Evolutionary conservation across 495 filamentous ascomycete genomes (phyloP), one percentile per base, ranked within the genome.

Genomic region (Annulohypoxylon bovei): DNA sequence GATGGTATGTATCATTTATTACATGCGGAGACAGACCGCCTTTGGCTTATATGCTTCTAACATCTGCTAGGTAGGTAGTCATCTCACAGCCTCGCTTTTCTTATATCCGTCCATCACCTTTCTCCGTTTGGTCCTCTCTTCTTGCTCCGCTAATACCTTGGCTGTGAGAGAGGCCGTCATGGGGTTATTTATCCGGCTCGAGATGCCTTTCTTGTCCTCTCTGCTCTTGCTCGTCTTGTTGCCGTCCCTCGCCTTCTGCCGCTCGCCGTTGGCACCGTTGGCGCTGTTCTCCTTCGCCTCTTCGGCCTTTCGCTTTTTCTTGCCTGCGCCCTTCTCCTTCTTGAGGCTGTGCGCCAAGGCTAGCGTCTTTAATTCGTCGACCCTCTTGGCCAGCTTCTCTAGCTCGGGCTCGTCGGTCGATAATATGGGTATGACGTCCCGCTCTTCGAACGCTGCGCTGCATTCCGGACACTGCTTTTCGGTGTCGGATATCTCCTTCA

Each of bases 281-380:
- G 58, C 27, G 2, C 79, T 77, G 2, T 53, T 66, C 42, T 75
- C 78, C 39, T 78, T 80, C 11, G 70, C 70, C 30, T 82, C 84
- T n/a, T 82, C 84, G 0, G 77, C 80, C 68, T 83, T 87, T 18
- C 83, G 80, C 33, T 81, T 78, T 71, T 86, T 85, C 67, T 81
- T 80, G 81, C 92, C 88, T 74, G 89, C 89, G 60, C 88, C 82
- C 83, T 96, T 98, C 77, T 94, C 88, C 75, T 97, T 97, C 82
- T 98, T 99, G 39, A 98, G 80, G 6, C 91, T 92, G 76, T 99
- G 95, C 16, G 95, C 87, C 1, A 98, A 83, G 4, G 92, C 90
- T 44, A 87, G 82, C 23, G 90, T 86, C 57, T 85, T 87, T 20
- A 98, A 83, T 27, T 82, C 86, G 20, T 88, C 86, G 28, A 87